Evolutionary conservation across 805 yeast genomes (phyloP), one percentile per base, ranked within the genome.

Genomic region (Isabelozyma gotoi): DNA sequence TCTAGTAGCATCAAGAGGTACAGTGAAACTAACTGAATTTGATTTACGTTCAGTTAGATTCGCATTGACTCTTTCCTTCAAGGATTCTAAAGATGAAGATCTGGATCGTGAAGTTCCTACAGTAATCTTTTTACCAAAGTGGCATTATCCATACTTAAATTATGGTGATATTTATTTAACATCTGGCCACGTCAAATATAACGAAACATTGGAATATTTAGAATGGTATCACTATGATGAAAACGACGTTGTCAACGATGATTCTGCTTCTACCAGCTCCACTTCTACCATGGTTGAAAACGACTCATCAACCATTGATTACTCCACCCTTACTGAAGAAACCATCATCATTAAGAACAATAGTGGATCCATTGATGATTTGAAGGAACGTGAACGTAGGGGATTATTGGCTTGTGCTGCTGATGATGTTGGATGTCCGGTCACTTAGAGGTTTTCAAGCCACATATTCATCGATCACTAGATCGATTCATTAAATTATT

Each of bases 191-290:
- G 78, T 83, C 52, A 69, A 71, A 38, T 76, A 76, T 50, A 78
- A 82, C 53, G 68, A 72, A 16, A 60, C 69, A 3, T 59, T 67
- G 16, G 88, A 85, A 50, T 63, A 78, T 24, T 59, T 89, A 35
- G 83, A 78, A 52, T 89, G 97, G 97, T 72, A 72, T 54, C 94
- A 87, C 56, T 76, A 64, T 2, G 48, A 40, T 12, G 50, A 41
- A 2, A 43, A 33, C 32, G 38, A 40, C 33, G 12, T 10, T 24
- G 12, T 10, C 12, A 35, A 51, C 14, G 55, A 47, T 7, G 52
- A 51, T 27, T 51, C 46, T 3, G 36, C 44, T 29, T 46, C 24
- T 16, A 29, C 19, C 27, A 35, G 20, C 7, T 32, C 39, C 8
- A 36, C 19, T 7, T 10, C 19, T 33, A 19, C 33, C 12, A 37